Percentiles rank a stretch among this genome's conserved stretches.
Conservation (phyloP, 371 early-diverging fungal genomes). For the Encephalitozoon romaleae region DNA sequence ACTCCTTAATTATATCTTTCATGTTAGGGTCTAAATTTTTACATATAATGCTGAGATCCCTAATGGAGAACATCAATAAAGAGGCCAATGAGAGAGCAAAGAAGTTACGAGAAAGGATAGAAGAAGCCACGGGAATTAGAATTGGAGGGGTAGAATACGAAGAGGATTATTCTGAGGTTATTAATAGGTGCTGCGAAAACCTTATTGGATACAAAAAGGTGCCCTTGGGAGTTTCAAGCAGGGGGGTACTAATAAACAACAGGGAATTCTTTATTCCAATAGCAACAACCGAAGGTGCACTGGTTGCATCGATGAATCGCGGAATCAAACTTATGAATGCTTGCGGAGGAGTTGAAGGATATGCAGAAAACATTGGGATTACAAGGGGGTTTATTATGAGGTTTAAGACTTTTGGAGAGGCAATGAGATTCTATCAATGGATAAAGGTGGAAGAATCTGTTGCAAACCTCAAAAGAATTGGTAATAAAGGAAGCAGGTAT, state of each 20-base stretch:
- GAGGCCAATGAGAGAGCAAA: neutral
- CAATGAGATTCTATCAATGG: conserved; percentile 60
- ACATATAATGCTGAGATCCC: neutral
- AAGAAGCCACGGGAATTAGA: neutral
- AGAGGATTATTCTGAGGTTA: conserved; percentile 75
- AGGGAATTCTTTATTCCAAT: conserved; percentile 73
- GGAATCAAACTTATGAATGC: conserved; percentile 84
- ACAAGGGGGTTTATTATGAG: conserved; percentile 81
- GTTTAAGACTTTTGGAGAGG: conserved; percentile 67
- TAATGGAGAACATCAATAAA: neutral
- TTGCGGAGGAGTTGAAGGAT: conserved; percentile 72
- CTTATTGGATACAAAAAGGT: conserved; percentile 84
- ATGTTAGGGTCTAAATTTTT: neutral
- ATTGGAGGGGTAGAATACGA: conserved; percentile 44
- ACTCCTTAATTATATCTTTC: neutral
- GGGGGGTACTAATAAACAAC: conserved; percentile 62
- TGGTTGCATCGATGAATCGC: conserved; percentile 84
- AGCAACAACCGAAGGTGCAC: conserved; percentile 86
- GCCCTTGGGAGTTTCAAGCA: conserved; percentile 67
- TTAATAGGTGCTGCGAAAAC: conserved; percentile 86
- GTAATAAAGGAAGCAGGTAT: conserved; percentile 24
- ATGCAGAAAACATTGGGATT: conserved; percentile 73
- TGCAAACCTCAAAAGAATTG: conserved; percentile 6
- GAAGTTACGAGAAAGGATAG: neutral
- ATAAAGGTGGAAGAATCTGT: conserved; percentile 3